These are phyloP conservation scores for slime mould (Dictyostelium discoideum) DNA, from an alignment of 78 protist genomes.

Conservation along the genomic window DNA sequence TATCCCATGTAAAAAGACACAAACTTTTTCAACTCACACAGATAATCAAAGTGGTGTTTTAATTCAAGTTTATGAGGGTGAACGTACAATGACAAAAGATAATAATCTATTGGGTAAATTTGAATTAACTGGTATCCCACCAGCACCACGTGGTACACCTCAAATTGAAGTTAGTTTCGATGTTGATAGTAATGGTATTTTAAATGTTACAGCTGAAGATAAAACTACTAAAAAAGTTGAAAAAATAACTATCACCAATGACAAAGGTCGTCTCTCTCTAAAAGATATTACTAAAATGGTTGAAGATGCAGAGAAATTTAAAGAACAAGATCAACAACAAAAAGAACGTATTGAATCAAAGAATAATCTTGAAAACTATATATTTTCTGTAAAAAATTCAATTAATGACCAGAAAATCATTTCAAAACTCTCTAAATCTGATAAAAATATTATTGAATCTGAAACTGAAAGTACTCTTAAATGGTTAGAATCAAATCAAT, in stretches of 20 bases:
- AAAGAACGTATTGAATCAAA: slow-evolving; percentile 86
- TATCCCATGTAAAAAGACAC: slow-evolving; percentile 97
- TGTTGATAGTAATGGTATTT: slow-evolving; percentile 95
- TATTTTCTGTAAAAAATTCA: slow-evolving; percentile 80
- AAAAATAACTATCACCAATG: slow-evolving; percentile 96
- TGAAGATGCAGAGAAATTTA: slow-evolving; percentile 93
- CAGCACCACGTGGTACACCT: slow-evolving; percentile 98
- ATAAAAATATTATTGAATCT: slow-evolving; percentile 81
- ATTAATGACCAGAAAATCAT: slow-evolving; percentile 66
- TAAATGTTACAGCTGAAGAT: slow-evolving; percentile 97
- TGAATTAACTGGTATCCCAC: slow-evolving; percentile 97
- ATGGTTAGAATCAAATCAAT: slow-evolving; percentile 79
- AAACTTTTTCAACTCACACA: slow-evolving; percentile 97
- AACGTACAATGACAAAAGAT: slow-evolving; percentile 94
- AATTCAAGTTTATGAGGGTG: slow-evolving; percentile 97
- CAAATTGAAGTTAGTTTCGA: slow-evolving; percentile 98
- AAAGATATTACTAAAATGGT: slow-evolving; percentile 98
- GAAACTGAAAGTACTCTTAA: slow-evolving; percentile 90
- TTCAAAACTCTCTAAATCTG: slow-evolving; percentile 90
- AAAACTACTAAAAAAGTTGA: slow-evolving; percentile 89
- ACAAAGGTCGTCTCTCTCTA: slow-evolving; percentile 94
- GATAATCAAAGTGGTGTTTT: slow-evolving; percentile 97
- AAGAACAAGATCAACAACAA: slow-evolving; percentile 89
- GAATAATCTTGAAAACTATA: slow-evolving; percentile 92
- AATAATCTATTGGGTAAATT: slow-evolving; percentile 97